Percentiles rank a stretch among this genome's conserved stretches.
phyloP scores from a whole-genome alignment of 345 rosid species.

The Brassica juncea region DNA sequence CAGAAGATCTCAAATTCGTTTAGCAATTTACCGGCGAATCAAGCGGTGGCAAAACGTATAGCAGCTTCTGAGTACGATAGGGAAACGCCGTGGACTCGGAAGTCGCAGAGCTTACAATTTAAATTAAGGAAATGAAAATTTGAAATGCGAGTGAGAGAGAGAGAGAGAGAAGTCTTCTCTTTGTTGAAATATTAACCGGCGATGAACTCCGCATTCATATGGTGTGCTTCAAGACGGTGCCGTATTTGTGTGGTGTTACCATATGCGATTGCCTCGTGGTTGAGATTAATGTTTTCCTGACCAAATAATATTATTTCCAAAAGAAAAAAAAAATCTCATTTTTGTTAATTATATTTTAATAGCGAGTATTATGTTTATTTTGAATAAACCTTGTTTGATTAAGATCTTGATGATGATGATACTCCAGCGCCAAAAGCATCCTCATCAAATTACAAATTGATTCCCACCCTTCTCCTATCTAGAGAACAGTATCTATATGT shows the following conservation, averaged over 20 bases:
- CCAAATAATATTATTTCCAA: too few species aligned
- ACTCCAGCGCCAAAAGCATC: too few species aligned
- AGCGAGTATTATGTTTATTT: too few species aligned
- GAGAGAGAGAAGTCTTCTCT: constrained; percentile 6
- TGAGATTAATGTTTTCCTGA: too few species aligned
- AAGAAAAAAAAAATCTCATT: too few species aligned
- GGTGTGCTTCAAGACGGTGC: constrained; percentile 7
- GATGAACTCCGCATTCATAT: constrained; percentile 33
- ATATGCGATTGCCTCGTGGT: too few species aligned
- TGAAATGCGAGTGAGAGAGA: constrained; percentile 31
- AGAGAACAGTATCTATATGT: too few species aligned
- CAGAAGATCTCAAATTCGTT: constrained; percentile 20
- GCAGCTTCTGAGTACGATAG: constrained; percentile 22
- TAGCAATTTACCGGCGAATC: constrained; percentile 32
- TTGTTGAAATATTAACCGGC: constrained; percentile 31
- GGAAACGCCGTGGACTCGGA: constrained; percentile 21
- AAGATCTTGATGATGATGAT: too few species aligned
- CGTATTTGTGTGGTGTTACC: not conserved
- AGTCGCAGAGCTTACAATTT: constrained; percentile 24
- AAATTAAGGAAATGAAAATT: constrained; percentile 20
- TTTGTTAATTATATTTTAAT: too few species aligned
- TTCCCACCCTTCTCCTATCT: too few species aligned
- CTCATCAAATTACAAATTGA: too few species aligned
- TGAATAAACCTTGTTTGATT: too few species aligned
- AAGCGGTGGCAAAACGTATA: constrained; percentile 12